Conservation (phyloP, 2,329 filamentous ascomycete genomes). For the Rutstroemia sp. region DNA sequence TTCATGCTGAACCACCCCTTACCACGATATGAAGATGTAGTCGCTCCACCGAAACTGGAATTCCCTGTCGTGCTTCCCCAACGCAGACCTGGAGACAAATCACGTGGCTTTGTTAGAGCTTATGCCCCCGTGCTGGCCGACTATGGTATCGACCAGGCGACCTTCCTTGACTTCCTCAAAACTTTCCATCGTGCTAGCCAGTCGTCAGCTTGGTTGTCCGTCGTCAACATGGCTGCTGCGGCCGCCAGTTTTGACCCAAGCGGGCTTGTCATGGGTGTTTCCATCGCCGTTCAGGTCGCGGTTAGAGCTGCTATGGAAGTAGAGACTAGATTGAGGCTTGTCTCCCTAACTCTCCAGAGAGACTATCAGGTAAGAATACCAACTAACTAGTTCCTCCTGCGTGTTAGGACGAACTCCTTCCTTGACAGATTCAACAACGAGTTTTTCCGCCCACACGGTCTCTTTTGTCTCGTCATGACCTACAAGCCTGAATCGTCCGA, state of each 20-base stretch:
- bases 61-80: constrained; percentile 45
- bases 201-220: constrained; percentile 32
- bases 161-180: constrained; percentile 42
- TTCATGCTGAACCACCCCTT: neutral
- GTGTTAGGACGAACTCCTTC: constrained; percentile 42
- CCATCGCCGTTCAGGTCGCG: constrained; percentile 36
- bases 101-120: constrained; percentile 43
- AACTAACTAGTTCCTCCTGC: constrained; percentile 6
- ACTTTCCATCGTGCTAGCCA: constrained; percentile 37
- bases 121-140: constrained; percentile 41
- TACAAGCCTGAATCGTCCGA: constrained; percentile 36
- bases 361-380: neutral
- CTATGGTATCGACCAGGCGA: constrained; percentile 39
- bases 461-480: constrained; percentile 47
- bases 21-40: neutral
- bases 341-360: constrained; percentile 10
- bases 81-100: constrained; percentile 39
- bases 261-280: constrained; percentile 35
- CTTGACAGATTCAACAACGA: constrained; percentile 47
- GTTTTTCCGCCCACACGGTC: constrained; percentile 48
- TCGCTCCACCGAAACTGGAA: constrained; percentile 23
- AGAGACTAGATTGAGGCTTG: constrained; percentile 17
- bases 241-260: constrained; percentile 35
- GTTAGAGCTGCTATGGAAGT: constrained; percentile 35
- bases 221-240: constrained; percentile 35